phyloP scores from a whole-genome alignment of 2,329 filamentous ascomycete species.

The Sclerotinia trifoliorum region DNA sequence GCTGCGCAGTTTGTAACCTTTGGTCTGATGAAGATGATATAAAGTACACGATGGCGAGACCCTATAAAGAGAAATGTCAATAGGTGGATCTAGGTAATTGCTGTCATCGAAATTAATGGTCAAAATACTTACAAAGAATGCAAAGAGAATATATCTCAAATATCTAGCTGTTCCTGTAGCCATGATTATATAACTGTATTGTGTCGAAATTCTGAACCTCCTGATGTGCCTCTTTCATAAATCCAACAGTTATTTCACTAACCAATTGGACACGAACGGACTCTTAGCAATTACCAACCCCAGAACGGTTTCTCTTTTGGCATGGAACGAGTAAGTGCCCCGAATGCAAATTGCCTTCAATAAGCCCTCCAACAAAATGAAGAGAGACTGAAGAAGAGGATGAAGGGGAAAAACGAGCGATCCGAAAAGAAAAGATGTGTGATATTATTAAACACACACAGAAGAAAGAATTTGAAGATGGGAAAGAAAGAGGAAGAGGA shows the following conservation, averaged over 20 bases:
- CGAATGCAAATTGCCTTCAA: not conserved
- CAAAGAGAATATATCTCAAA: constrained; percentile 74
- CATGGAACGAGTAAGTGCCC: not conserved
- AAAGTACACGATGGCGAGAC: constrained; percentile 76
- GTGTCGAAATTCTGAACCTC: not conserved
- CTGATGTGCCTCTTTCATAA: constrained; percentile 4
- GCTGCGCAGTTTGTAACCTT: constrained; percentile 39
- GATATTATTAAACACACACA: not conserved
- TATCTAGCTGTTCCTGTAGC: constrained; percentile 56
- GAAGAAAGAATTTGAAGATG: not conserved
- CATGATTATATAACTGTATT: constrained; percentile 30
- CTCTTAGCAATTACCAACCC: not conserved
- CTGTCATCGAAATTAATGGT: not conserved
- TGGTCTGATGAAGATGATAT: constrained; percentile 63
- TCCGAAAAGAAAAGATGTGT: not conserved
- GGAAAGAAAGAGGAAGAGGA: not conserved
- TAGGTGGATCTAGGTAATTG: constrained; percentile 1
- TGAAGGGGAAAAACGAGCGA: not conserved
- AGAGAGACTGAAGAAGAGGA: not conserved
- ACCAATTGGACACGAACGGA: constrained; percentile 19
- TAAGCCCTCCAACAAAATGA: not conserved
- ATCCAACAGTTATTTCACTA: constrained; percentile 9
- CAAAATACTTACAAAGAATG: constrained; percentile 68
- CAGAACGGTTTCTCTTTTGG: not conserved
- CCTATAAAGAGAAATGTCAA: constrained; percentile 41